phyloP scores from a whole-genome alignment of 2,329 filamentous ascomycete species.

The Nectriaceae sp. region DNA sequence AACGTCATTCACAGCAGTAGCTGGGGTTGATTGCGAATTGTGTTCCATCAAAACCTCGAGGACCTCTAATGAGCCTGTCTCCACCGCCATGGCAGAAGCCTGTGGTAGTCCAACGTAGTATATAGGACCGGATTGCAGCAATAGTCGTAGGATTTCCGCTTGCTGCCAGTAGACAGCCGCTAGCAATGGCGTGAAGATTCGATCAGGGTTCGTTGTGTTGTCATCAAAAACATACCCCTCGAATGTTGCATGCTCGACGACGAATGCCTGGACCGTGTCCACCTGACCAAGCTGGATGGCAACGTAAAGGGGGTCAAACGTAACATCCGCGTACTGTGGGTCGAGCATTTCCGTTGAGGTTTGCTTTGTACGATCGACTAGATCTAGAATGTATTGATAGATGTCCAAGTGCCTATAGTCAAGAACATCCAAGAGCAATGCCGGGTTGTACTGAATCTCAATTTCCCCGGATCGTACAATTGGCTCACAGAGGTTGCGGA shows the following conservation, averaged over 20 bases:
- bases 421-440: conserved; percentile 27
- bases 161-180: conserved; percentile 32
- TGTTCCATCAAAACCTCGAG: conserved; percentile 17
- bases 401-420: conserved; percentile 23
- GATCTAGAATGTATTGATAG: conserved; percentile 30
- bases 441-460: conserved; percentile 22
- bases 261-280: conserved; percentile 13
- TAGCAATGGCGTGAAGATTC: conserved; percentile 29
- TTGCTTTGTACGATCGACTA: conserved; percentile 26
- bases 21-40: conserved; percentile 3
- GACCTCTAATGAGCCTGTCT: conserved; percentile 15
- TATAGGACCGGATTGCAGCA: conserved; percentile 19
- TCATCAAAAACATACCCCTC: conserved; percentile 21
- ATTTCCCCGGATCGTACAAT: conserved; percentile 28
- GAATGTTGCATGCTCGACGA: conserved; percentile 22
- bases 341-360: conserved; percentile 6
- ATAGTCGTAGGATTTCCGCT: conserved; percentile 21
- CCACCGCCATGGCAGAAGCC: conserved; percentile 23
- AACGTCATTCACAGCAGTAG: conserved; percentile 10
- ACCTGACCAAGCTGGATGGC: conserved; percentile 30
- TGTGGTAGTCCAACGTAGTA: conserved; percentile 21
- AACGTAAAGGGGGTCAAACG: conserved; percentile 30
- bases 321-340: conserved; percentile 25
- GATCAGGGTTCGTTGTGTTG: conserved; percentile 3
- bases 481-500: conserved; percentile 31